These are phyloP conservation scores for Naganishia onofrii DNA, from an alignment of 768 basidiomycete genomes.

Conservation along the genomic window DNA sequence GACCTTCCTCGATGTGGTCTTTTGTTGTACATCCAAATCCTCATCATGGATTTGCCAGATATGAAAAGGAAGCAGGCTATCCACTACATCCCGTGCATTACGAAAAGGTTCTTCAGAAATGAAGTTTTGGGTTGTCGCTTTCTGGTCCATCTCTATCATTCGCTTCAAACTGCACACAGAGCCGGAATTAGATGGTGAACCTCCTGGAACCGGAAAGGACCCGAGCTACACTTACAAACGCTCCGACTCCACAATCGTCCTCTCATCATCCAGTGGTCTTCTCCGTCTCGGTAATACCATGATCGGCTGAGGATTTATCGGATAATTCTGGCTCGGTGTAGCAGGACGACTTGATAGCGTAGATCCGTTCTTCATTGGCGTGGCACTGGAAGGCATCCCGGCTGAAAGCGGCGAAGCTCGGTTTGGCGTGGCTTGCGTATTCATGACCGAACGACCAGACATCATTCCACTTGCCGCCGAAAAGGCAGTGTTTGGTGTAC, in stretches of 20 bases:
- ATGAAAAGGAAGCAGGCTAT: constrained; percentile 40
- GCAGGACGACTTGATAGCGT: neutral
- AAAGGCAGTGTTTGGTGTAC: constrained; percentile 6
- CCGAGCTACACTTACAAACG: neutral
- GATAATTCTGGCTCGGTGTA: neutral
- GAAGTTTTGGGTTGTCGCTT: constrained; percentile 15
- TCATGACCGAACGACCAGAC: constrained; percentile 6
- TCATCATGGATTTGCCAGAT: constrained; percentile 44
- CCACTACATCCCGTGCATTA: constrained; percentile 37
- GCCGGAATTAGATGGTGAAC: neutral
- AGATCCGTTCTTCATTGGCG: neutral
- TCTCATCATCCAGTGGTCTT: neutral
- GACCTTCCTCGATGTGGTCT: constrained; percentile 8
- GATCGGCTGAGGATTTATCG: neutral
- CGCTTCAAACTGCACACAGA: neutral
- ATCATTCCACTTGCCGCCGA: constrained; percentile 4
- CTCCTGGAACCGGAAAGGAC: neutral
- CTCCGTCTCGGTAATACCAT: constrained; percentile 1
- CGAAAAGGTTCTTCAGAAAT: constrained; percentile 30
- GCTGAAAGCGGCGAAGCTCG: constrained; percentile 19
- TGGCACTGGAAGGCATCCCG: neutral
- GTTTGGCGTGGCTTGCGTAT: neutral
- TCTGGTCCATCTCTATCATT: constrained; percentile 21
- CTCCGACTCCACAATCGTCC: constrained; percentile 14
- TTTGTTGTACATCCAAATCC: constrained; percentile 34